Conservation (phyloP, 768 basidiomycete genomes). For the Dendrothele bispora region DNA sequence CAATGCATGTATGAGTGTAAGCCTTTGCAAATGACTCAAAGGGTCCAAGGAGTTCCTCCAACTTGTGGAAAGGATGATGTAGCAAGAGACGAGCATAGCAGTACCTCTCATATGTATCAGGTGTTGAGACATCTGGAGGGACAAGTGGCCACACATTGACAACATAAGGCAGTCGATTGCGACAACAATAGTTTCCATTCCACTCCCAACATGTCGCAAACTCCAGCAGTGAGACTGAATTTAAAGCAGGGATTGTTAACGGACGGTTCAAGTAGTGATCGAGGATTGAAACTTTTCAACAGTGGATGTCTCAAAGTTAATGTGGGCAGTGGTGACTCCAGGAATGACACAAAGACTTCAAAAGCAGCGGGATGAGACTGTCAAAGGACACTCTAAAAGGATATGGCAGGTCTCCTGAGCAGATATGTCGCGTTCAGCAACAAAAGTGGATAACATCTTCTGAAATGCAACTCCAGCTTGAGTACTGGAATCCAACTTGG, state of each 20-base stretch:
- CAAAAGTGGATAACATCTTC: too few species aligned
- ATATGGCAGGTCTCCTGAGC: conserved; percentile 16
- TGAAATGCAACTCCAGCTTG: conserved; percentile 10
- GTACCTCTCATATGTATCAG: conserved; percentile 14
- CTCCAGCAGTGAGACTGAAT: conserved; percentile 7
- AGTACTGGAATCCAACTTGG: conserved; percentile 8
- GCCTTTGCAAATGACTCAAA: too few species aligned
- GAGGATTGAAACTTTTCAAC: background rate
- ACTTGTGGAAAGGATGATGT: too few species aligned
- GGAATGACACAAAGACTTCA: conserved; percentile 11
- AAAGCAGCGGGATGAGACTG: background rate
- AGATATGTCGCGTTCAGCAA: too few species aligned
- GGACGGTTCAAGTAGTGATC: background rate
- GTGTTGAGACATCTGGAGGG: conserved; percentile 2
- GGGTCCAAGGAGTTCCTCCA: too few species aligned
- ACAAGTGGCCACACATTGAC: too few species aligned
- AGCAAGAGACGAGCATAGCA: conserved; percentile 17
- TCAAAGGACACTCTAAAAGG: conserved; percentile 5
- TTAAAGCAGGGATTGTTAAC: too few species aligned
- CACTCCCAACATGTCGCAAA: conserved; percentile 12
- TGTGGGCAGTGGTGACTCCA: too few species aligned
- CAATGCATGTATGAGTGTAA: too few species aligned
- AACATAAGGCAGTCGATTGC: too few species aligned
- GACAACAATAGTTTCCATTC: conserved; percentile 13
- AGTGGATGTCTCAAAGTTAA: background rate